Evolutionary conservation across 2,329 filamentous ascomycete genomes (phyloP), one percentile per base, ranked within the genome.

Genomic region (Plectosphaerella cucumerina): DNA sequence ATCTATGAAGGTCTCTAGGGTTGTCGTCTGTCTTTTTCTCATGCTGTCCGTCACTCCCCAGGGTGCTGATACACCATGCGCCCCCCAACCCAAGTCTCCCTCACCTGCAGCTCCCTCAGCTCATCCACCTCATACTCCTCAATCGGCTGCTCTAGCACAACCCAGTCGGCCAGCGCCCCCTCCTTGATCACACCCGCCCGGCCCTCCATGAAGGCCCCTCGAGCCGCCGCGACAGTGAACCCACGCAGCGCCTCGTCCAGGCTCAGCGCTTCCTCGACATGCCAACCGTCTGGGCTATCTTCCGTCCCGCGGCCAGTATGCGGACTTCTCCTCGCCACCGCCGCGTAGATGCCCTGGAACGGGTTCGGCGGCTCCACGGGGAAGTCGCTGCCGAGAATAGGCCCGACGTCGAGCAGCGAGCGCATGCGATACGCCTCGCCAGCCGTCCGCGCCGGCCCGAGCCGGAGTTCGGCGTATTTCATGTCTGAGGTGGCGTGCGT

Each of bases 401-500:
- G 80, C 0, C 64, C 65, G 12, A 77, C 61, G 21, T 77, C 70
- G 2, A 86, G 72, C 2, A 88, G 65, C 0, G 80, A 82, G 11
- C 72, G 71, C 85, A 89, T 87, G 20, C 84, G 75, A 64, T 89
- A 89, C 1, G 85, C 85, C 53, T 82, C 79, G 14, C 68, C 59
- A 17, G 63, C 61, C 1, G 80, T 80, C 20, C 86, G 78, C 21
- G 74, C 65, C 10, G 62, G 59, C 0, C 85, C 86, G 0, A 89
- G 77, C 6, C 85, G 75, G 37, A 65, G 66, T 54, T 81, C 75
- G 9, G 84, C 86, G 59, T 87, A 88, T 5, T 76, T 75, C 81
- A 86, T 86, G 64, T 89, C 86, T 8, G 82, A 85, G 3, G 85
- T 89, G 20, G 86, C 85, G 60, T 89, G 85, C 0, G 86, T 88